A percentile compares a stretch with the other conserved stretches of the same genome.
phyloP scores from a whole-genome alignment of 2,329 filamentous ascomycete genomes.

The Beauveria asiatica region DNA sequence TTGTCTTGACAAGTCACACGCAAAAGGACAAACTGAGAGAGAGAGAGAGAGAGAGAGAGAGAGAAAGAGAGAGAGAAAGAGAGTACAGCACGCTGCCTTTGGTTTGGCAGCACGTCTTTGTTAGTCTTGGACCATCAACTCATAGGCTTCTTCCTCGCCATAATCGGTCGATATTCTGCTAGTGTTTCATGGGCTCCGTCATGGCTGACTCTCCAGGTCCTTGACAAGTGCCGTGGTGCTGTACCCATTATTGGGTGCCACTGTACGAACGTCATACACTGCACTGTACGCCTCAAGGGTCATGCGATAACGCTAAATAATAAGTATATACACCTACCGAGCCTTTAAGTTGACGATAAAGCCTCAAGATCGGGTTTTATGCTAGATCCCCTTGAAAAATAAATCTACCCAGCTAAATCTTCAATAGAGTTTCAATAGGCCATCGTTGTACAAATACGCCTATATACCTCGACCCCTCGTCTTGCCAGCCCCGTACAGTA shows the following conservation, averaged over 20 bases:
- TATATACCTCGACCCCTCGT: not conserved
- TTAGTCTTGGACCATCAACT: no score
- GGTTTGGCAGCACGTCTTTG: no score
- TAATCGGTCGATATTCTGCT: not conserved
- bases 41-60: no score
- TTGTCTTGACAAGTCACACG: no score
- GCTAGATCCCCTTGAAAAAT: no score
- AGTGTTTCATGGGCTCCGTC: not conserved
- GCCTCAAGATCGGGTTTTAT: no score
- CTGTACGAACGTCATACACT: not conserved
- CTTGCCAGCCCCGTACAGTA: not conserved
- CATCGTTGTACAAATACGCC: not conserved
- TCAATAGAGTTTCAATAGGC: not conserved
- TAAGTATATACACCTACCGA: not conserved
- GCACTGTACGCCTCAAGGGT: not conserved
- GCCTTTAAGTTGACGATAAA: no score
- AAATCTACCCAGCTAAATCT: no score
- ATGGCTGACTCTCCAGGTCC: constrained; percentile 3
- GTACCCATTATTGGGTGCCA: not conserved
- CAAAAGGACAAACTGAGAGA: no score
- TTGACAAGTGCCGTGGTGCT: not conserved
- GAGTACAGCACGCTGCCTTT: no score
- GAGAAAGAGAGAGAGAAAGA: no score
- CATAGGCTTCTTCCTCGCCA: no score
- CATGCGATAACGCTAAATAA: not conserved